These are phyloP conservation scores for Psilocybe azurescens DNA, from an alignment of 768 basidiomycete species.

Conservation along the genomic window DNA sequence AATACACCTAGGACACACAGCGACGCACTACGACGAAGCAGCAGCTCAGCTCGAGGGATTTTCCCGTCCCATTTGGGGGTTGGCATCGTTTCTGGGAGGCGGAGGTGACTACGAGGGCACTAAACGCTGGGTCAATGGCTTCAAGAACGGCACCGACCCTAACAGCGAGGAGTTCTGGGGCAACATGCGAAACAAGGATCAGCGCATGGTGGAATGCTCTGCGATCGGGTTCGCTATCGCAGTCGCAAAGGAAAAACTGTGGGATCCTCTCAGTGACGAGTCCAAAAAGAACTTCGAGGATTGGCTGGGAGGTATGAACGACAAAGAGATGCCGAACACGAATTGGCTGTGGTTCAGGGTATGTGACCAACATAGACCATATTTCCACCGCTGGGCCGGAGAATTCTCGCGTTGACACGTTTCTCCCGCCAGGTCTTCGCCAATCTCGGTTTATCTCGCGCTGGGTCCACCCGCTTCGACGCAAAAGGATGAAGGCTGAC, in stretches of 20 bases:
- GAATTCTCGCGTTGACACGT: background rate
- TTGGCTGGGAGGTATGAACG: slow-evolving; percentile 80
- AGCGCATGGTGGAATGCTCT: slow-evolving; percentile 84
- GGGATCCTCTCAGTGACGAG: slow-evolving; percentile 59
- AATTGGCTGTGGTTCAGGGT: slow-evolving; percentile 88
- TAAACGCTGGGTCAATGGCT: slow-evolving; percentile 67
- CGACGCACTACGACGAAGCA: slow-evolving; percentile 74
- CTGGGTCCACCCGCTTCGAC: slow-evolving; percentile 62
- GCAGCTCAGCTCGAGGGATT: slow-evolving; percentile 81
- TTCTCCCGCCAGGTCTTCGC: slow-evolving; percentile 62
- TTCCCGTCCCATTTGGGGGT: slow-evolving; percentile 78
- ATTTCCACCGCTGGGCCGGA: background rate
- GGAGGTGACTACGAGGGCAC: slow-evolving; percentile 64
- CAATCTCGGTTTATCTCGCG: slow-evolving; percentile 71
- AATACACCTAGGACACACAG: slow-evolving; percentile 70
- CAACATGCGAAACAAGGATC: slow-evolving; percentile 73
- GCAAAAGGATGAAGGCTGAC: slow-evolving; percentile 70
- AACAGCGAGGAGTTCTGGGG: slow-evolving; percentile 77
- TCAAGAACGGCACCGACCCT: slow-evolving; percentile 73
- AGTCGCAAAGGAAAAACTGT: slow-evolving; percentile 66
- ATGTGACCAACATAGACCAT: slow-evolving; percentile 21
- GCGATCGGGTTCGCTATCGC: slow-evolving; percentile 76
- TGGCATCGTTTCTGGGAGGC: slow-evolving; percentile 68
- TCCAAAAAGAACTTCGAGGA: slow-evolving; percentile 62
- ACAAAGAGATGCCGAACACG: slow-evolving; percentile 84